These are phyloP conservation scores for Cicer chorassanicum DNA, from an alignment of 306 rosid species.

Conservation along the genomic window DNA sequence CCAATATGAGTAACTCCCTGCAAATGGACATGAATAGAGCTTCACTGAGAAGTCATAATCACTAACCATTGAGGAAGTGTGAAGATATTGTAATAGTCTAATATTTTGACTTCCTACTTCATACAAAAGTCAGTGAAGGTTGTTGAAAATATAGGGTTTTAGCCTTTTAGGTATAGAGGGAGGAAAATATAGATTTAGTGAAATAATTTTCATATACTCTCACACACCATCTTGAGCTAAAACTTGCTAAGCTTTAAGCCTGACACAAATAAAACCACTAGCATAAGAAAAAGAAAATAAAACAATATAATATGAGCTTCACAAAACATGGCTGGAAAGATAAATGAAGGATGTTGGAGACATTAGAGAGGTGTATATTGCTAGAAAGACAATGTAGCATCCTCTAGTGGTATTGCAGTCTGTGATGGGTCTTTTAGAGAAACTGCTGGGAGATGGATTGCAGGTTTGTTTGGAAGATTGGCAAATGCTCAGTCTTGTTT, in stretches of 20 bases:
- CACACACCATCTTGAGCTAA: not conserved
- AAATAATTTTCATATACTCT: not conserved
- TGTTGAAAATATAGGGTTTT: not conserved
- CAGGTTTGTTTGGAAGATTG: too few relatives aligned
- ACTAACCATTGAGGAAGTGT: not conserved
- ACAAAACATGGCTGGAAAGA: not conserved
- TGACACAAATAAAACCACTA: not conserved
- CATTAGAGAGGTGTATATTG: not conserved
- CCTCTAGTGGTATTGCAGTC: too few relatives aligned
- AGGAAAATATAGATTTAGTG: not conserved
- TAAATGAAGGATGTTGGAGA: not conserved
- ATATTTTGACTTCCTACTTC: not conserved
- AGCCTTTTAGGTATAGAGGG: not conserved
- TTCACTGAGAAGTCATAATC: not conserved
- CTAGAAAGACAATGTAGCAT: not conserved
- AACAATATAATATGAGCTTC: not conserved
- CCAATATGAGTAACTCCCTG: not conserved
- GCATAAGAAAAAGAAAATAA: not conserved
- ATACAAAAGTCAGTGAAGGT: not conserved
- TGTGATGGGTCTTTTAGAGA: too few relatives aligned
- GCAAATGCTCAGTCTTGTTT: too few relatives aligned
- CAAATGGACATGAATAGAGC: not conserved
- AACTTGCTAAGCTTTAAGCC: not conserved
- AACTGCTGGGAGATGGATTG: too few relatives aligned
- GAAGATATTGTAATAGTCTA: not conserved